Evolutionary conservation across 352 stramenopile genomes (phyloP), one percentile per base, ranked within the genome.

Genomic region (Globisporangium megalacanthum): DNA sequence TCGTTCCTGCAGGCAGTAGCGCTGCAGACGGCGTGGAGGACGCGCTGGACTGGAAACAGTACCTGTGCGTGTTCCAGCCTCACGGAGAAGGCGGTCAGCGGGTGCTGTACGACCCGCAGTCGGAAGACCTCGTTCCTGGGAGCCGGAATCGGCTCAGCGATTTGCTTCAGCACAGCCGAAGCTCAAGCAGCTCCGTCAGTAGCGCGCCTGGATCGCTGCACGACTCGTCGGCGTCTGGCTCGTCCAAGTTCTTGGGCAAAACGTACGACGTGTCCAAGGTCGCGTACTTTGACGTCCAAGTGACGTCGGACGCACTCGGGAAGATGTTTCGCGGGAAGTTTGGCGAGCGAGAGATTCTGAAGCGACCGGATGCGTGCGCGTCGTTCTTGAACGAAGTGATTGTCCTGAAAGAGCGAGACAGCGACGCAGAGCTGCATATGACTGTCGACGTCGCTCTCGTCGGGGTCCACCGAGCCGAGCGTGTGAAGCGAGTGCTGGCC

Each of bases 261-360:
- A 85, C 72, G 17, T 90, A 82, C 55, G 71, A 90, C 41, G 63
- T 88, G 42, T 65, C 72, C 0, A 70, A 72, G 46, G 76, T 88
- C 13, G 66, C 68, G 8, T 78, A 75, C 57, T 86, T 88, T 53
- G 72, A 86, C 19, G 73, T 90, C 13, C 52, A 70, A 11, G 47
- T 90, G 6, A 49, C 58, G 8, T 72, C 70, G 9, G 64, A 73
- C 14, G 55, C 64, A 0, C 60, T 61, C 4, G 74, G 68, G 0
- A 78, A 63, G 35, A 42, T 54, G 1, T 89, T 78, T 45, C 65
- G 50, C 8, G 78, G 72, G 3, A 73, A 67, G 29, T 79, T 83
- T 61, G 76, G 63, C 0, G 56, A 81, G 10, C 36, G 35, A 4
- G 54, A 67, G 11, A 61, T 74, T 2, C 31, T 82, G 0, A 70